Conservation (phyloP, 257 asterid species). For the Solanum ossicruentum region DNA sequence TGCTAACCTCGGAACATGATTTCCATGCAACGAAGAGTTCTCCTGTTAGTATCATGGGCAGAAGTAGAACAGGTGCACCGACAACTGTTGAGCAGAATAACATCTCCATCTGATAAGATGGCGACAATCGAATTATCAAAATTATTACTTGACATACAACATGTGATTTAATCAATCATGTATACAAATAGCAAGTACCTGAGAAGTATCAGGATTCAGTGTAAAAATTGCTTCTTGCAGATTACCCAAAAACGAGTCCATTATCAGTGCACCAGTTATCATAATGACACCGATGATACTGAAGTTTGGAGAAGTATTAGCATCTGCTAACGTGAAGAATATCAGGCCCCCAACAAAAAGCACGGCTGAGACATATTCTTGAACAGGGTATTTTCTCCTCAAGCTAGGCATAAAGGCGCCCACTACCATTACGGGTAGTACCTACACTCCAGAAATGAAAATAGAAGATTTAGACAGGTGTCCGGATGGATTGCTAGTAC, state of each 20-base stretch:
- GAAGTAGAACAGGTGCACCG: conserved; percentile 63
- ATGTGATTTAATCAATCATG: not conserved
- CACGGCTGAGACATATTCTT: conserved; percentile 70
- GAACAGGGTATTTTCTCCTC: conserved; percentile 76
- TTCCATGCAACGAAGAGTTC: conserved; percentile 68
- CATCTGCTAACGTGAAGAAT: conserved; percentile 81
- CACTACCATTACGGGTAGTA: conserved; percentile 91
- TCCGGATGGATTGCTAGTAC: not conserved
- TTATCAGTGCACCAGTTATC: conserved; percentile 72
- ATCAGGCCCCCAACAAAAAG: conserved; percentile 67
- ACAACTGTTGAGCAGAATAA: conserved; percentile 78
- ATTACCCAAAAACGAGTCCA: conserved; percentile 90
- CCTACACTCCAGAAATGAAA: conserved; percentile 30
- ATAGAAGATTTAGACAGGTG: not conserved
- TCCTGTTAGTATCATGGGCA: conserved; percentile 71
- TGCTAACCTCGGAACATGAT: conserved; percentile 56
- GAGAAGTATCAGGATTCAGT: conserved; percentile 75
- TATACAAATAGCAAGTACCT: conserved; percentile 25
- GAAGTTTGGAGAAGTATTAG: conserved; percentile 78
- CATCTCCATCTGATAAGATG: conserved; percentile 60
- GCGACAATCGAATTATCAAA: not conserved
- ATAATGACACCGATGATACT: conserved; percentile 64
- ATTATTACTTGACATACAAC: not conserved
- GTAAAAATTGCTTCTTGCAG: conserved; percentile 88
- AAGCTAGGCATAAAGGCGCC: conserved; percentile 88